A percentile compares a stretch with the other conserved stretches of the same genome.
These are phyloP conservation scores for Clausena lansium DNA, from an alignment of 345 rosid species.

Conservation along the genomic window DNA sequence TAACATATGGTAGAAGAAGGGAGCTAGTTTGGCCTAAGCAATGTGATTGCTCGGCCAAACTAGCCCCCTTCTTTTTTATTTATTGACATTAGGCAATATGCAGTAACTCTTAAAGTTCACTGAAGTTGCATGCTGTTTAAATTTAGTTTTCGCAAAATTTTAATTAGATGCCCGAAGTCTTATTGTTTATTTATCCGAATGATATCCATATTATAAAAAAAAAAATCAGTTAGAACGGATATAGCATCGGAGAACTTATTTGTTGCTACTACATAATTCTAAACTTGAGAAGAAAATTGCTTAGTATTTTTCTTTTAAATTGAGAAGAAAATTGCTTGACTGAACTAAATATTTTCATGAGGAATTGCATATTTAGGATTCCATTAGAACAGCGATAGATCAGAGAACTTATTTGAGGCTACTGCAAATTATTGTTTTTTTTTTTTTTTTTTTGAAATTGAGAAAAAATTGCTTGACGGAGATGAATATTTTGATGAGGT, in stretches of 20 bases:
- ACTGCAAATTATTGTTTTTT: neutral
- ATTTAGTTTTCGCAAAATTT: neutral
- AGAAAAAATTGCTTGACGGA: neutral
- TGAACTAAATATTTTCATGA: neutral
- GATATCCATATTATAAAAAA: too few species aligned
- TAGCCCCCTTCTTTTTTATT: slow-evolving; percentile 27
- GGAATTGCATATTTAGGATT: neutral
- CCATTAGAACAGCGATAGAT: neutral
- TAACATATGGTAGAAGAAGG: neutral
- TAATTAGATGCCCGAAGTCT: neutral
- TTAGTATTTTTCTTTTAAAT: too few species aligned
- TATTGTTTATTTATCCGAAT: neutral
- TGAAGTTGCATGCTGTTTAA: neutral
- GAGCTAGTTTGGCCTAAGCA: slow-evolving; percentile 40
- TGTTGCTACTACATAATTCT: neutral
- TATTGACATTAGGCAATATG: neutral
- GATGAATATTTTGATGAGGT: neutral
- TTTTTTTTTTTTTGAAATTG: too few species aligned
- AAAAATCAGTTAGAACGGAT: neutral
- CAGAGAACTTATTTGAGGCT: neutral
- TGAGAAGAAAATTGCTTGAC: neutral
- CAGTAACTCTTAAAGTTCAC: neutral
- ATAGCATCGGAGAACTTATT: neutral
- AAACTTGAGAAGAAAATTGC: neutral
- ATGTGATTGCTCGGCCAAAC: slow-evolving; percentile 32